Conservation (phyloP, 805 yeast genomes). For the Kluyveromyces dobzhanskii region DNA sequence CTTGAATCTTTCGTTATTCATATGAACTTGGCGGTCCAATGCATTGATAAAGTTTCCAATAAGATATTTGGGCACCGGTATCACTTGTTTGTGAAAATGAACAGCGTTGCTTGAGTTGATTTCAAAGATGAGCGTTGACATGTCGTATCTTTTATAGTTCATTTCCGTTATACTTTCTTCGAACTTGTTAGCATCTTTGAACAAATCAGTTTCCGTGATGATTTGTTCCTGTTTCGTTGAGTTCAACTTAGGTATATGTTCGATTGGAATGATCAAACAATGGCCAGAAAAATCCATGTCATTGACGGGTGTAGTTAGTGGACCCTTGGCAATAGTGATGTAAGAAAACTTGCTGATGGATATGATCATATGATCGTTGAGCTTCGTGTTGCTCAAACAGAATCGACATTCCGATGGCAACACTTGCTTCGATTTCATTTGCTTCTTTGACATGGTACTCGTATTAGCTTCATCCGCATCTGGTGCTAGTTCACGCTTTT, state of each 20-base stretch:
- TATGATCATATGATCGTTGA: constrained; percentile 72
- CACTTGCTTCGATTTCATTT: constrained; percentile 23
- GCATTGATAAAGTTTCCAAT: constrained; percentile 37
- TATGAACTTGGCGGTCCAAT: constrained; percentile 35
- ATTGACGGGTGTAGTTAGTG: constrained; percentile 48
- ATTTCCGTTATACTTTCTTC: constrained; percentile 42
- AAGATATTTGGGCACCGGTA: constrained; percentile 52
- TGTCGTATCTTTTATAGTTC: constrained; percentile 35
- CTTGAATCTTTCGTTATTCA: constrained; percentile 42
- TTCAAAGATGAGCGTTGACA: constrained; percentile 58
- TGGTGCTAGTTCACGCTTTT: constrained; percentile 9
- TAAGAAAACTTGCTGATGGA: constrained; percentile 63
- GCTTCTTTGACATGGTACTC: constrained; percentile 5
- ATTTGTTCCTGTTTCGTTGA: constrained; percentile 17
- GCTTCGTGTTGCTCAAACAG: constrained; percentile 70
- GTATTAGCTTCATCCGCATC: constrained; percentile 3
- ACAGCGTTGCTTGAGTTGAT: constrained; percentile 55
- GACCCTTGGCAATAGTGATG: constrained; percentile 80
- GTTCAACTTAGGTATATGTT: constrained; percentile 49
- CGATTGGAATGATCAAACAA: constrained; percentile 70
- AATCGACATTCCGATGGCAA: constrained; percentile 66
- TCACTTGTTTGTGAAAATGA: constrained; percentile 69
- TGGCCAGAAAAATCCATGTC: constrained; percentile 65
- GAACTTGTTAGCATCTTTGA: constrained; percentile 40
- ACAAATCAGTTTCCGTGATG: constrained; percentile 28